Percentiles rank a stretch among this genome's conserved stretches.
Conservation (phyloP, 2,329 filamentous ascomycete genomes). For the Alternaria ventricosa region DNA sequence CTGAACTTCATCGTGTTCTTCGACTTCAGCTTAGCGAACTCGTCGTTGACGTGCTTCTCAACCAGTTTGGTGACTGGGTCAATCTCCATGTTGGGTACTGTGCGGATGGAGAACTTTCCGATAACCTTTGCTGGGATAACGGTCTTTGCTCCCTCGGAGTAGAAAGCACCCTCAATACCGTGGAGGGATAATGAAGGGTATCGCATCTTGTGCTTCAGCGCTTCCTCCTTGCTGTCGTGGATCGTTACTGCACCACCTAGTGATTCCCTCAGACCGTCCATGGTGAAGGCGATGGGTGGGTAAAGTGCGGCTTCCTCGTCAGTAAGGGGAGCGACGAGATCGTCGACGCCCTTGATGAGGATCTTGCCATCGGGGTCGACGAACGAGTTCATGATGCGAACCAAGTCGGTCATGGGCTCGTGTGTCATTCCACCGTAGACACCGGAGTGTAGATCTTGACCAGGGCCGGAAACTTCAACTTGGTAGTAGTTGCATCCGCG, state of each 20-base stretch:
- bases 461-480: constrained; percentile 87
- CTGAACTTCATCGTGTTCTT: constrained; percentile 89
- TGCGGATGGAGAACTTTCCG: constrained; percentile 98
- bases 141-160: constrained; percentile 91
- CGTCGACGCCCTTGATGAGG: constrained; percentile 88
- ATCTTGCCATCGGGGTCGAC: constrained; percentile 94
- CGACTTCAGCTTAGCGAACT: constrained; percentile 84
- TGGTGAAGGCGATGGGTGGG: constrained; percentile 88
- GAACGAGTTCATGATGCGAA: constrained; percentile 79
- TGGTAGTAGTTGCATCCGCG: constrained; percentile 98
- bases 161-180: constrained; percentile 94
- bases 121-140: constrained; percentile 98
- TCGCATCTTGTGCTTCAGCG: constrained; percentile 95
- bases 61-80: constrained; percentile 86
- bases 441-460: constrained; percentile 92
- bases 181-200: constrained; percentile 93
- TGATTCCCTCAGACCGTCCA: constrained; percentile 93
- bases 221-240: constrained; percentile 85
- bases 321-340: constrained; percentile 89
- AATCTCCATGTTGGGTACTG: constrained; percentile 96
- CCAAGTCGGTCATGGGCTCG: constrained; percentile 97
- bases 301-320: constrained; percentile 89
- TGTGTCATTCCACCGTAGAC: constrained; percentile 96
- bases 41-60: constrained; percentile 79
- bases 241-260: constrained; percentile 89